phyloP scores from a whole-genome alignment of 148 eudicot genomes.

The Silene latifolia region DNA sequence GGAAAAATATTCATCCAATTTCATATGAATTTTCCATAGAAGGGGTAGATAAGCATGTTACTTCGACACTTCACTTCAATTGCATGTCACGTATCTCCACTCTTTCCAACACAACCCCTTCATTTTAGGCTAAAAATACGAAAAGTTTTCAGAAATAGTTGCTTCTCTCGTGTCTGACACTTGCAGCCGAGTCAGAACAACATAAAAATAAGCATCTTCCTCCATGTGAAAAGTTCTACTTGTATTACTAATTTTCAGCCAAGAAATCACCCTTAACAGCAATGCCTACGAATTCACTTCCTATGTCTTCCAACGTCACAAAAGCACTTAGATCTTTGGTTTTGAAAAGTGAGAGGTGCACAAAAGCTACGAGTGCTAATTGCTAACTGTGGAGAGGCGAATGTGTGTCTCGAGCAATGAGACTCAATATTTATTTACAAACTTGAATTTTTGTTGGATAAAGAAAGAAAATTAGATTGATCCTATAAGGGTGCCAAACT shows the following conservation, averaged over 20 bases:
- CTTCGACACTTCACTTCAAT: not conserved
- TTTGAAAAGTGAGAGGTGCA: not conserved
- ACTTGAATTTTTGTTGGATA: not conserved
- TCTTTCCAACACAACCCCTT: not conserved
- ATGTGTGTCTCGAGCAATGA: not conserved
- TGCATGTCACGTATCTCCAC: not conserved
- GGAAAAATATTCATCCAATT: not conserved
- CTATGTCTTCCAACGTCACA: not conserved
- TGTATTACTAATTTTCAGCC: not conserved
- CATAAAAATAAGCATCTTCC: not conserved
- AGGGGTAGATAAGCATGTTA: not conserved
- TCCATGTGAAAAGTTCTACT: not conserved
- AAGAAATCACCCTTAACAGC: not conserved
- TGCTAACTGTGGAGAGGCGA: not conserved
- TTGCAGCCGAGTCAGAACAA: not conserved
- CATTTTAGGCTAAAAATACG: not conserved
- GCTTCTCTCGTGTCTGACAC: not conserved
- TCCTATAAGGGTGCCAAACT: not conserved
- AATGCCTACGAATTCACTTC: not conserved
- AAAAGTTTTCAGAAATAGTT: not conserved
- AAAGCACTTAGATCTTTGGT: not conserved
- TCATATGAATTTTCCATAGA: not conserved
- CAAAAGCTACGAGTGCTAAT: not conserved
- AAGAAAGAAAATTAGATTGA: not conserved
- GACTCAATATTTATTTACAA: not conserved